Evolutionary conservation across 495 filamentous ascomycete genomes (phyloP), one percentile per base, ranked within the genome.

Genomic region (Aspergillus nidulans): DNA sequence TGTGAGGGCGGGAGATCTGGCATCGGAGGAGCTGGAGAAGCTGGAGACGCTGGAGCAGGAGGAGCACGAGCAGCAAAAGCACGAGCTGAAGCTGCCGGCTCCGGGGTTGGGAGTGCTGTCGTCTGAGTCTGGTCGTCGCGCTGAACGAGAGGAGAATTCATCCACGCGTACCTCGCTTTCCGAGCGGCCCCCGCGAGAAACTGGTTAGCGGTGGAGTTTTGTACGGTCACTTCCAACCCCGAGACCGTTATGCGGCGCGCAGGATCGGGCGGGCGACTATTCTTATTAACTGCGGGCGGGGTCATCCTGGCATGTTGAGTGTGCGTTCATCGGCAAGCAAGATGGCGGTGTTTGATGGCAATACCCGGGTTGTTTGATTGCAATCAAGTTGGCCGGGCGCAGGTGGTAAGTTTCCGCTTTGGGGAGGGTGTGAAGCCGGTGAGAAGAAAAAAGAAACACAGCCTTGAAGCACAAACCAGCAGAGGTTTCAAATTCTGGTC

Each of bases 151-250:
- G 18, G 12, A 24, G 4, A 32, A 25, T 15, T 18, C 78, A 91
- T 86, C 89, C 89, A 92, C 63, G 82, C 9, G 4, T 4, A 73
- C 60, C 78, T 85, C 63, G 81, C 72, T 60, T 78, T 85, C 64
- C 82, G 82, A 54, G 74, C 73, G 41, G 82, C 78, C 38, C 86
- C 84, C 49, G n/a, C n/a, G n/a, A 89, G 72, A 69, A 90, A 87
- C 32, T 79, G 66, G 57, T 76, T 83, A 48, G 83, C 72, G 13
- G 89, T 91, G 43, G 83, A 82, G 69, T 92, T 94, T n/a, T n/a
- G n/a, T n/a, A n/a, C n/a, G 15, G 85, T 85, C 3, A 76, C 74
- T 32, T 26, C 41, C 21, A 40, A 21, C 24, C 38, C 36, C 25
- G 45, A 21, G n/a, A 47, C 53, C 5, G 30, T 19, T 16, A 36